phyloP scores from a whole-genome alignment of 192 early-diverging fungal species.

The Gonapodya prolifera region DNA sequence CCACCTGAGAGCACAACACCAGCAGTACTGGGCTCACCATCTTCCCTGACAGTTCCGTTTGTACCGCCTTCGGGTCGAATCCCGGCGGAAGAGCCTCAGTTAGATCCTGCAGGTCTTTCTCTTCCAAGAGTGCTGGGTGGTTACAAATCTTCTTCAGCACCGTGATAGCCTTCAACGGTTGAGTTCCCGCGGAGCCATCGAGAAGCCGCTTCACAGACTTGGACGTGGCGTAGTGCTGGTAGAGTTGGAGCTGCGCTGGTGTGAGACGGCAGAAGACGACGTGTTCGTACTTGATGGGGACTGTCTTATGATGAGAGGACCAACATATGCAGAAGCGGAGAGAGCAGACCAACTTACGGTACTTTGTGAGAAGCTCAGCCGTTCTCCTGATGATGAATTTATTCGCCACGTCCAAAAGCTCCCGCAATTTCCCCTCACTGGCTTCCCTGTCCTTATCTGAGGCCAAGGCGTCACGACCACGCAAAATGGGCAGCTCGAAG shows the following conservation, averaged over 20 bases:
- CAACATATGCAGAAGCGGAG: conserved; percentile 6
- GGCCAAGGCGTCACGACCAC: conserved; percentile 85
- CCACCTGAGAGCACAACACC: too few species aligned
- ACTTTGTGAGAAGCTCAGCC: conserved; percentile 92
- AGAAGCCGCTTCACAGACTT: conserved; percentile 54
- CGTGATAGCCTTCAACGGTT: conserved; percentile 82
- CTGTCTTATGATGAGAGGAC: conserved; percentile 20
- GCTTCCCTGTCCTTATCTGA: conserved; percentile 57
- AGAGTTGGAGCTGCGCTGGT: conserved; percentile 63
- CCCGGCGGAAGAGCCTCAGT: not conserved
- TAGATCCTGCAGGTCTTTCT: conserved; percentile 18
- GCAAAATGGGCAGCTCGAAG: conserved; percentile 86
- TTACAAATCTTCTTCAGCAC: conserved; percentile 94
- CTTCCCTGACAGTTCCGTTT: not conserved
- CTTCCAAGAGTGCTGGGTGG: conserved; percentile 79
- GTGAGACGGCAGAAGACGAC: conserved; percentile 90
- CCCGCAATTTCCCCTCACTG: conserved; percentile 73
- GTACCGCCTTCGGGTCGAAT: conserved; percentile 14
- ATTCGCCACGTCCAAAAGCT: conserved; percentile 75
- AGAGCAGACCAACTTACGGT: conserved; percentile 43
- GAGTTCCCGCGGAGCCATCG: conserved; percentile 42
- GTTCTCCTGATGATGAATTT: conserved; percentile 96
- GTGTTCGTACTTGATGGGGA: conserved; percentile 95
- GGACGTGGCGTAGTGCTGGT: conserved; percentile 61
- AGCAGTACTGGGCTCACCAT: too few species aligned